Conservation (phyloP, 1,284 basidiomycete genomes). For the Leccinum huronense region DNA sequence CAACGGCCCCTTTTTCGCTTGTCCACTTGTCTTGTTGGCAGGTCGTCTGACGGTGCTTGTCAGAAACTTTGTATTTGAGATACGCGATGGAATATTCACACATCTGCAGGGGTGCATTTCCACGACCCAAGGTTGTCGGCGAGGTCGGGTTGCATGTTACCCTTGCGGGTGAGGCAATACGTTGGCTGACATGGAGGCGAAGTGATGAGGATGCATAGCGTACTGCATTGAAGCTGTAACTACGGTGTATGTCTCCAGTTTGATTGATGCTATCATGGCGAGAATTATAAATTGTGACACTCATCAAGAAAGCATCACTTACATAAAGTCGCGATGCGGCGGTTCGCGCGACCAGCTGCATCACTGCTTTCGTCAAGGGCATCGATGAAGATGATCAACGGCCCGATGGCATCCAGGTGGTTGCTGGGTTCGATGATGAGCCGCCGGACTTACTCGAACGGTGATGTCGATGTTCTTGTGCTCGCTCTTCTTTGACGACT, state of each 20-base stretch:
- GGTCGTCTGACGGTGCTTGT: constrained; percentile 41
- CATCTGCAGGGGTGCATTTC: constrained; percentile 32
- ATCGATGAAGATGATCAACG: not conserved
- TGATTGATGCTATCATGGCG: not conserved
- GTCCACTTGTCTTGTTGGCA: not conserved
- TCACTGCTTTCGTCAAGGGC: not conserved
- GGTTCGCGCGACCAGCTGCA: not conserved
- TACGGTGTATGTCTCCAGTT: not conserved
- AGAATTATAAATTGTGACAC: not conserved
- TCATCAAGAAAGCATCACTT: too few relatives aligned
- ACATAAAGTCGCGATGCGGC: too few relatives aligned
- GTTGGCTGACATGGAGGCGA: constrained; percentile 1
- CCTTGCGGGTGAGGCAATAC: constrained; percentile 38
- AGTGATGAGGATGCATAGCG: not conserved
- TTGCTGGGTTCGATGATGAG: not conserved
- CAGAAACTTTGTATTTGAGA: constrained; percentile 45
- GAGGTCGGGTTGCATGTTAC: constrained; percentile 40
- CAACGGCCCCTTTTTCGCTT: too few relatives aligned
- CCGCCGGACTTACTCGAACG: not conserved
- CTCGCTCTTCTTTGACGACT: not conserved
- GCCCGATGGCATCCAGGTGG: not conserved
- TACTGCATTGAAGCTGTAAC: not conserved
- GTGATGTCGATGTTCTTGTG: not conserved
- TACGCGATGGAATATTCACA: constrained; percentile 43
- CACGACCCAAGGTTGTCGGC: constrained; percentile 44